These are phyloP conservation scores for Botrytis fragariae DNA, from an alignment of 2,329 filamentous ascomycete species.

Conservation along the genomic window DNA sequence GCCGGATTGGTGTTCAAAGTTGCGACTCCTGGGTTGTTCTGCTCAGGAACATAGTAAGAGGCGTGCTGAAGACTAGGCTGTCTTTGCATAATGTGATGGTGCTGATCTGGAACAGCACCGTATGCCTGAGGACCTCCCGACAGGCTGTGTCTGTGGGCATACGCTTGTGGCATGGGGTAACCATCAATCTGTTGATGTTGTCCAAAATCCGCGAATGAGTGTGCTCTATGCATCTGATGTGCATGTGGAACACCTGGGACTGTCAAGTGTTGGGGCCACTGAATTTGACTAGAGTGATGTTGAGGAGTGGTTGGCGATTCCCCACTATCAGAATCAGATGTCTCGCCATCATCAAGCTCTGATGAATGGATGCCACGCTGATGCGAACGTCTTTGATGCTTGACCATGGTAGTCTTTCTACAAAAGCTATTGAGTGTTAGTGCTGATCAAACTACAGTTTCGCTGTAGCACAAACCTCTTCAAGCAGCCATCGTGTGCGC, in stretches of 20 bases:
- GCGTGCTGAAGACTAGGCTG: constrained; percentile 36
- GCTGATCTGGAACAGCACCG: constrained; percentile 45
- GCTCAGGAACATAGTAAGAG: constrained; percentile 55
- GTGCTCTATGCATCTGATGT: constrained; percentile 47
- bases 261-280: constrained; percentile 50
- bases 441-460: background rate
- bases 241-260: constrained; percentile 37
- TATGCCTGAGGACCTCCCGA: constrained; percentile 47
- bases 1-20: constrained; percentile 57
- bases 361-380: constrained; percentile 56
- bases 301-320: constrained; percentile 59
- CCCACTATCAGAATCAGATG: constrained; percentile 43
- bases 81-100: constrained; percentile 41
- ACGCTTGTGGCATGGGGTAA: constrained; percentile 39
- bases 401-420: constrained; percentile 69
- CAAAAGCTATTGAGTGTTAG: constrained; percentile 55
- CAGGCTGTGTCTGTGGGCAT: constrained; percentile 49
- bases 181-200: constrained; percentile 43
- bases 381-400: constrained; percentile 62
- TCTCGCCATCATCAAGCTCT: constrained; percentile 44
- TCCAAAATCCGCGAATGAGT: constrained; percentile 54
- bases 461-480: constrained; percentile 35
- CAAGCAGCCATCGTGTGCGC: constrained; percentile 46
- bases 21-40: constrained; percentile 59
- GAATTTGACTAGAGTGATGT: constrained; percentile 45